Conservation (phyloP, 2,329 filamentous ascomycete genomes). For the Fusarium ambrosium region DNA sequence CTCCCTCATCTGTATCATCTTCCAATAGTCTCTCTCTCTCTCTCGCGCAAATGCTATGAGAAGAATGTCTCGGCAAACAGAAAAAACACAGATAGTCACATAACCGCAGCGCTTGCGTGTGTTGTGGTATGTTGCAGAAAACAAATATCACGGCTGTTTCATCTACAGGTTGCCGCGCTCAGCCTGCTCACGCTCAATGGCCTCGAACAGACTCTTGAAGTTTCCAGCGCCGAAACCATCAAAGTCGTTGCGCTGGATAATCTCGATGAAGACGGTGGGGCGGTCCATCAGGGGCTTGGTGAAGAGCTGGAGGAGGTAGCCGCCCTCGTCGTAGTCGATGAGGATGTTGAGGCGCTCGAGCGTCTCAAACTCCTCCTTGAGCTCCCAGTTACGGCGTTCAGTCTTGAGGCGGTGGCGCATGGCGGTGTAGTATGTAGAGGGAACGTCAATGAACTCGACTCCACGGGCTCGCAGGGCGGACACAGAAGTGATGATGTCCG, state of each 20-base stretch:
- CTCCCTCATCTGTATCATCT: constrained; percentile 4
- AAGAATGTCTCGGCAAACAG: neutral
- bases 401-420: constrained; percentile 81
- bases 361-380: constrained; percentile 84
- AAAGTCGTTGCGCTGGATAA: constrained; percentile 93
- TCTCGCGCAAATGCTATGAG: constrained; percentile 5
- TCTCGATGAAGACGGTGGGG: constrained; percentile 95
- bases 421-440: constrained; percentile 84
- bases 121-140: neutral
- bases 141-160: neutral
- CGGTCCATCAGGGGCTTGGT: constrained; percentile 93
- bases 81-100: neutral
- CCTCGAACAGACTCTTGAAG: constrained; percentile 95
- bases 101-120: constrained; percentile 5
- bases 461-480: constrained; percentile 85
- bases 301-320: constrained; percentile 84
- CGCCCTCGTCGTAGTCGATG: constrained; percentile 94
- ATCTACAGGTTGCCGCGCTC: constrained; percentile 82
- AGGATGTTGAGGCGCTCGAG: constrained; percentile 86
- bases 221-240: constrained; percentile 95
- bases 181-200: constrained; percentile 93
- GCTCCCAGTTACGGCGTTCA: constrained; percentile 69
- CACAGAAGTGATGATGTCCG: constrained; percentile 83
- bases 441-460: constrained; percentile 93
- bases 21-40: neutral